Conservation (phyloP, 306 rosid species). For the Rubus idaeus region DNA sequence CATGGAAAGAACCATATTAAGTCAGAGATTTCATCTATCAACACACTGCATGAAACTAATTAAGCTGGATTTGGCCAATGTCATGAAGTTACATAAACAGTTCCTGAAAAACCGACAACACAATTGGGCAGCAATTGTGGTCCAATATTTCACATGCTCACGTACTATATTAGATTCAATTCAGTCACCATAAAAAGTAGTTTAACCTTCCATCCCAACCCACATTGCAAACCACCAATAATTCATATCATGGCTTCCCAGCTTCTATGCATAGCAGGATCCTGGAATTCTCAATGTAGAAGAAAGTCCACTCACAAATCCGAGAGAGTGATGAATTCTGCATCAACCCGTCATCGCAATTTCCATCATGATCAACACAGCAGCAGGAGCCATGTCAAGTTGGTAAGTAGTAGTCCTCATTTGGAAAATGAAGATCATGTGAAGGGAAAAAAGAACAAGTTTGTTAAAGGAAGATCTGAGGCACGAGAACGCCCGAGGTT, state of each 20-base stretch:
- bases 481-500: constrained; percentile 21
- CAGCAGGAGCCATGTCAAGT: not conserved
- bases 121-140: constrained; percentile 22
- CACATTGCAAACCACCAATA: not conserved
- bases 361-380: not conserved
- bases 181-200: not conserved
- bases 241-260: constrained; percentile 7
- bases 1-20: not conserved
- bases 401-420: not conserved
- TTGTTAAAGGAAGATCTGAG: not conserved
- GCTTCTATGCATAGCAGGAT: not conserved
- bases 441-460: not conserved
- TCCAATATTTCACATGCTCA: constrained; percentile 22
- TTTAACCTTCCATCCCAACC: not conserved
- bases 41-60: not conserved
- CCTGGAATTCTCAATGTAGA: not conserved
- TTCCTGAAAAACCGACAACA: constrained; percentile 10
- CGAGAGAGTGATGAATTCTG: not conserved
- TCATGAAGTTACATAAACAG: constrained; percentile 2
- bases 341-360: not conserved
- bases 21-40: not conserved
- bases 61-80: not conserved
- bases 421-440: constrained; percentile 2
- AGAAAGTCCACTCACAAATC: not conserved
- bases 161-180: constrained; percentile 11